Percentiles rank a stretch among this genome's conserved stretches.
Conservation (phyloP, 495 filamentous ascomycete genomes). For the Daldinia vernicosa region DNA sequence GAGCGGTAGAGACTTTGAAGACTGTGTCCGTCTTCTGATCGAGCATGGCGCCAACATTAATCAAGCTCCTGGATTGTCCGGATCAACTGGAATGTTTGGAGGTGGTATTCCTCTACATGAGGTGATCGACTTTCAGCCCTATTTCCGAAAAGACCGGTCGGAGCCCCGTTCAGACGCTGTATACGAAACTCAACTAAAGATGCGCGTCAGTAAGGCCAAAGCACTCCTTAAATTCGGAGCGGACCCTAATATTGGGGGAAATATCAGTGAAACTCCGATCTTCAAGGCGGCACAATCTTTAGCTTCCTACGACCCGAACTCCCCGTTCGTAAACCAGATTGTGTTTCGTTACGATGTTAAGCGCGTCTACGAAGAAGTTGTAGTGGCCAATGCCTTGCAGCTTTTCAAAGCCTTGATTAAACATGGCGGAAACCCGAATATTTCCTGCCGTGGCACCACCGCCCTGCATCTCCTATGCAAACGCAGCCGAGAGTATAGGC, state of each 20-base stretch:
- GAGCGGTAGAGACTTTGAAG: neutral
- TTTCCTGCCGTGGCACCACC: neutral
- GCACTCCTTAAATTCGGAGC: constrained; percentile 13
- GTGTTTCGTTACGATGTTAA: neutral
- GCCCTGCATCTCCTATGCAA: constrained; percentile 15
- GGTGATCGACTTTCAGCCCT: neutral
- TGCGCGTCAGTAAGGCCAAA: neutral
- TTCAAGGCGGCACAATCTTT: neutral
- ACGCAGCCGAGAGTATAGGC: neutral
- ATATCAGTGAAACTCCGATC: neutral
- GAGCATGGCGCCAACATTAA: constrained; percentile 15
- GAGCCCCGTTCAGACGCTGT: neutral
- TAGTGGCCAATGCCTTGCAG: neutral
- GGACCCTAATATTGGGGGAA: neutral
- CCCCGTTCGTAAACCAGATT: neutral
- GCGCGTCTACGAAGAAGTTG: neutral
- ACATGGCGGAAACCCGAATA: neutral
- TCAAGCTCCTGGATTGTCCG: neutral
- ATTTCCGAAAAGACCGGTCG: neutral
- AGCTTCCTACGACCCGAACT: neutral
- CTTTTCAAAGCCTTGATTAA: neutral
- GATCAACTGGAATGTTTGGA: neutral
- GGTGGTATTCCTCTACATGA: neutral
- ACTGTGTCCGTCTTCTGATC: neutral
- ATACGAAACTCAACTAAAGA: neutral